These are phyloP conservation scores for Schizophyllum commune DNA, from an alignment of 1,284 basidiomycete species.

Conservation along the genomic window DNA sequence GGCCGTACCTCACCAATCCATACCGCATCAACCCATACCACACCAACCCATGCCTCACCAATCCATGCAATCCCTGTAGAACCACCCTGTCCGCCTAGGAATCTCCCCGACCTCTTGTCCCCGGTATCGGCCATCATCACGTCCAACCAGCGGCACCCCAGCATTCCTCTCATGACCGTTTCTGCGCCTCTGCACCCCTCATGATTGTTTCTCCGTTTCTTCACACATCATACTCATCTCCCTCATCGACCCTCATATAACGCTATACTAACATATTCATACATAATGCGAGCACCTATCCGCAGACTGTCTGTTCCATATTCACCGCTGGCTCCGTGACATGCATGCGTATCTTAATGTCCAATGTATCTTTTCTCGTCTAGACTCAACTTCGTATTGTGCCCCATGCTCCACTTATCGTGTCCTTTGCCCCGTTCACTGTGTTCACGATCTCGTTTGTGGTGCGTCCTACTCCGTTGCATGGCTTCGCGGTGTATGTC, in stretches of 20 bases:
- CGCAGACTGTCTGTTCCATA: not conserved
- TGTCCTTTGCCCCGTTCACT: too few species aligned
- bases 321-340: not conserved
- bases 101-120: too few species aligned
- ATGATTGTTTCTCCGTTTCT: not conserved
- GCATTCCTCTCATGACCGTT: not conserved
- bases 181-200: not conserved
- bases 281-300: not conserved
- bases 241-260: not conserved
- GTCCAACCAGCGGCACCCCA: not conserved
- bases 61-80: too few species aligned
- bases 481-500: too few species aligned
- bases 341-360: not conserved
- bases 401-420: too few species aligned
- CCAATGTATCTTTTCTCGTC: not conserved
- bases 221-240: not conserved
- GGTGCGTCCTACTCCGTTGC: too few species aligned
- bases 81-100: too few species aligned
- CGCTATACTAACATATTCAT: not conserved
- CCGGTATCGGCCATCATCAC: too few species aligned
- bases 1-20: too few species aligned
- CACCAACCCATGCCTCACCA: too few species aligned
- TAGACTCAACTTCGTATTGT: not conserved
- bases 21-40: too few species aligned
- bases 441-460: too few species aligned